Percentiles rank a stretch among this genome's conserved stretches.
Evolutionary conservation across 768 basidiomycete genomes (phyloP).

Genomic region (Russula vinacea): DNA sequence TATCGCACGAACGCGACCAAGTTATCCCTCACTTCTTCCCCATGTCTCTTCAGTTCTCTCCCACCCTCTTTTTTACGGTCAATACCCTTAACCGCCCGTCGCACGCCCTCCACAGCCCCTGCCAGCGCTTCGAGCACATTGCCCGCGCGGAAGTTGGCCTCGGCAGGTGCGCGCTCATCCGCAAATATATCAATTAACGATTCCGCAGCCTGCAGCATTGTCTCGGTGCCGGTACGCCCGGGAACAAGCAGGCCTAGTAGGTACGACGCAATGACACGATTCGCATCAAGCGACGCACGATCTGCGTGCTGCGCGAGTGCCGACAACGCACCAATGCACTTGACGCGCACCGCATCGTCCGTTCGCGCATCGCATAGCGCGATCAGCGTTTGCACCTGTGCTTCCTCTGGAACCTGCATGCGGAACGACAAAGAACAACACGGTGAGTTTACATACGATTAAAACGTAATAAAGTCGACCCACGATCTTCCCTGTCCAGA

Average conservation of each 20-base stretch:
- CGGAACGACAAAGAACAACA: not conserved
- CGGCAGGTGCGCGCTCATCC: conserved; percentile 78
- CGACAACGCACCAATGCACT: conserved; percentile 83
- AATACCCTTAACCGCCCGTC: conserved; percentile 58
- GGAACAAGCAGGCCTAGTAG: conserved; percentile 56
- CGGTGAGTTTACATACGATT: not conserved
- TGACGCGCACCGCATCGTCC: conserved; percentile 59
- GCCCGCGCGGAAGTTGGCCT: conserved; percentile 72
- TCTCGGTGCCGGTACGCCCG: conserved; percentile 52
- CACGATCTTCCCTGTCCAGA: conserved; percentile 70
- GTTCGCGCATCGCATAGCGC: conserved; percentile 56
- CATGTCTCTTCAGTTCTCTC: conserved; percentile 59
- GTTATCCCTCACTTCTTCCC: conserved; percentile 76
- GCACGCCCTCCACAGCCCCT: conserved; percentile 59
- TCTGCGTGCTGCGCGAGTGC: conserved; percentile 70
- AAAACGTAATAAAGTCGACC: conserved; percentile 7
- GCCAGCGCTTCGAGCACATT: conserved; percentile 53
- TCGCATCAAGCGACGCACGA: conserved; percentile 53
- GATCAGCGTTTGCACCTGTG: conserved; percentile 63
- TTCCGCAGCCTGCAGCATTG: conserved; percentile 72
- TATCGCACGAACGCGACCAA: conserved; percentile 74
- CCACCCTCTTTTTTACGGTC: conserved; percentile 67
- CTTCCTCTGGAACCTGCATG: conserved; percentile 53
- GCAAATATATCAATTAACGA: conserved; percentile 92
- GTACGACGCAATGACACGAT: conserved; percentile 64